Evolutionary conservation across 2,329 filamentous ascomycete genomes (phyloP), one percentile per base, ranked within the genome.

Genomic region (Aspergillus spinulosporus): DNA sequence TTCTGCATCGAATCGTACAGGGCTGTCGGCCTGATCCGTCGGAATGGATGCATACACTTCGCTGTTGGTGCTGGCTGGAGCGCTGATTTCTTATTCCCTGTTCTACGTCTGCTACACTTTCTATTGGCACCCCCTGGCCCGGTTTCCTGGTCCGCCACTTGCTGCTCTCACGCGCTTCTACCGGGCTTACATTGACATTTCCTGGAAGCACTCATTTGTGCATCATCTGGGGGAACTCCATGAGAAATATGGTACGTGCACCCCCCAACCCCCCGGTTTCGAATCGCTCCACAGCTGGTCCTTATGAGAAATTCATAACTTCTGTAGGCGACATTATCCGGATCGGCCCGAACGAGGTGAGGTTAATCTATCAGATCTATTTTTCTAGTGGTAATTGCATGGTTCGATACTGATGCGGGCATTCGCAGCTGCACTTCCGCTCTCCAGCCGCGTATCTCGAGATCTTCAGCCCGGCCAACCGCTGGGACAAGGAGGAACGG

Each of bases 401-500:
- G 26, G 26, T 4, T 2, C 26, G 5, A 26, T 46, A 34, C 45
- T 37, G 8, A 48, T 36, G 2, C 31, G 5, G 26, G 26, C 8
- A 26, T 8, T 37, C 14, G 7, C 37, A 56, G 54, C 44, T 56
- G 2, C 54, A 56, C 48, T 56, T 56, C 37, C 28, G 14, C 15
- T 42, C 42, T 2, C 48, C 54, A 1, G 8, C 21, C 0, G 49
- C 54, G 1, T 56, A 52, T 28, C 36, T 52, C 14, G 54, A 56
- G 36, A 56, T 56, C 34, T 52, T 43, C 28, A 52, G 37, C 40
- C 32, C 39, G 8, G 39, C 34, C 26, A 47, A 56, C 5, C 54
- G 42, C 36, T 56, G 54, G 49, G 54, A 56, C 15, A 52, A 56
- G 29, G 48, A 52, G n/a, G 29, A 48, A 29, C 31, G 31, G 15